A percentile compares a stretch with the other conserved stretches of the same genome.
Conservation (phyloP, 768 basidiomycete genomes). For the Pleurotus tuber-regium region DNA sequence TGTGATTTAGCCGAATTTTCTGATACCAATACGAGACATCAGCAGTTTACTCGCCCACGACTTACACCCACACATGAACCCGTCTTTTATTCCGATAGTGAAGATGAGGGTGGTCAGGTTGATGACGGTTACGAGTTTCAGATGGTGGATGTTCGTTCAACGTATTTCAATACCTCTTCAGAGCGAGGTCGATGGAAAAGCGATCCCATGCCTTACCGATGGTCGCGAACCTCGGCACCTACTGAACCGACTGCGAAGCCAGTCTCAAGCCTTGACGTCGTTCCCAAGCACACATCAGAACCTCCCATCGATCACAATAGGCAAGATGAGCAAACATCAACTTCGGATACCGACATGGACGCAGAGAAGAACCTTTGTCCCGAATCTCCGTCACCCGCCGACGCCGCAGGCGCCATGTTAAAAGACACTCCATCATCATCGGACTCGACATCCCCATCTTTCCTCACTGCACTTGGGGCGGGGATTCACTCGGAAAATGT, state of each 20-base stretch:
- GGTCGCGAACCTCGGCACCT: slow-evolving; percentile 33
- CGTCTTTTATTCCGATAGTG: slow-evolving; percentile 32
- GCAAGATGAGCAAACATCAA: background rate
- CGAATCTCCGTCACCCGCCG: background rate
- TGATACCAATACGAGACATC: slow-evolving; percentile 18
- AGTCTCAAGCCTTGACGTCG: slow-evolving; percentile 17
- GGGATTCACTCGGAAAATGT: no score
- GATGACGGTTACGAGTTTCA: slow-evolving; percentile 25
- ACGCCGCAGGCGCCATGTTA: background rate
- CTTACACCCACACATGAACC: slow-evolving; percentile 19
- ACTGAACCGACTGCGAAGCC: slow-evolving; percentile 29
- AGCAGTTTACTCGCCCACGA: slow-evolving; percentile 23
- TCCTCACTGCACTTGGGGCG: no score
- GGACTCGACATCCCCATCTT: background rate
- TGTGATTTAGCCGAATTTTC: slow-evolving; percentile 31
- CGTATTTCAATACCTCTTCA: slow-evolving; percentile 53
- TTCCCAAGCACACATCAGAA: background rate
- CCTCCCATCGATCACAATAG: background rate
- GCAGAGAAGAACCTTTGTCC: background rate
- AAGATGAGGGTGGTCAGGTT: slow-evolving; percentile 29
- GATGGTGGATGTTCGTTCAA: slow-evolving; percentile 36
- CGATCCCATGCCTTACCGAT: slow-evolving; percentile 38
- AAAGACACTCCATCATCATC: slow-evolving; percentile 4
- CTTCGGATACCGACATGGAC: background rate
- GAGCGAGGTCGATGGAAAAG: slow-evolving; percentile 60